Evolutionary conservation across 75 land plant species (phyloP), one percentile per base, ranked within the genome.

Genomic region (Adiantum capillusveneris): DNA sequence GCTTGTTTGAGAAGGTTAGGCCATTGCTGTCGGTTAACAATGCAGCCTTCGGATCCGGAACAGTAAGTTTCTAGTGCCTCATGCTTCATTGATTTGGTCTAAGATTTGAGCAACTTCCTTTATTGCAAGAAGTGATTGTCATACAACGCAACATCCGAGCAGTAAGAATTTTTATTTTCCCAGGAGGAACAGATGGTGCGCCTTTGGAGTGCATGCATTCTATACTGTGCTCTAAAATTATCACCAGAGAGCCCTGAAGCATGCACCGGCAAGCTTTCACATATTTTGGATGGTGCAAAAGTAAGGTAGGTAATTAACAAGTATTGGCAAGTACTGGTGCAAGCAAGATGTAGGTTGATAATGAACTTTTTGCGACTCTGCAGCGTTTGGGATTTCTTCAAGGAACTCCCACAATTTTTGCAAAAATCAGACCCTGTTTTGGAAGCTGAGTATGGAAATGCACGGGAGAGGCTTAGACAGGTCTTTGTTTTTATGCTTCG

Each of bases 131-230:
- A n/a, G n/a, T n/a, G n/a, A n/a, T n/a, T n/a, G n/a, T n/a, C n/a
- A n/a, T n/a, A n/a, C n/a, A 24, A 3, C 37, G 7, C 37, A 34
- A 34, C 9, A 5, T 34, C 7, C 9, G 37, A 34, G 9, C 37
- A 34, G 37, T 34, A 34, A 5, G 3, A 9, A 34, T 34, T 34
- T 34, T 9, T n/a, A 3, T 34, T 62, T 49, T 1, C 11, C 12
- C 67, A 93, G 98, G 77, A 74, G 1, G 98, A 88, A 21, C 96
- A 93, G 65, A 66, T 64, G 2, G 95, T 83, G 57, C 80, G 84
- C 21, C 64, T 63, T 46, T 93, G 90, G 95, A 83, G 68, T 65
- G 84, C 90, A 6, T 82, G 82, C 68, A 64, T 83, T 22, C 51
- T 93, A 50, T 88, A 83, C 54, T 70, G 75, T 31, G 84, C 81